Conservation (phyloP, 306 rosid genomes). For the Gastrolobium villosum region DNA sequence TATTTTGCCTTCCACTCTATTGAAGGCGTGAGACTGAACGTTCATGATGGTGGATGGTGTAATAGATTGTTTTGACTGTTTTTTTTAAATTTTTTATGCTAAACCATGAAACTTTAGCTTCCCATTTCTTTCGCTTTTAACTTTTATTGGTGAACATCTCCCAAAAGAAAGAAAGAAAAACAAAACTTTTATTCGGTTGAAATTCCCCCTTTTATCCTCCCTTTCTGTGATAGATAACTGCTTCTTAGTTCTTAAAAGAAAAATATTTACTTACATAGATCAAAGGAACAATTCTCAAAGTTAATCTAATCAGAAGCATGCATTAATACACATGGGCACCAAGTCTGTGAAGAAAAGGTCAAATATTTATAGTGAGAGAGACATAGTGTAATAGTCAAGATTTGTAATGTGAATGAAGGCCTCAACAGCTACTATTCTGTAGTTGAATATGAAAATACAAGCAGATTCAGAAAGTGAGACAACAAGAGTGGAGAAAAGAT, state of each 20-base stretch:
- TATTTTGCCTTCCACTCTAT: conserved; percentile 40
- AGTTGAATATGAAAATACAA: conserved; percentile 32
- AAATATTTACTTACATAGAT: not conserved
- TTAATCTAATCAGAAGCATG: conserved; percentile 16
- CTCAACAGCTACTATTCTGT: conserved; percentile 18
- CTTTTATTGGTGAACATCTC: not conserved
- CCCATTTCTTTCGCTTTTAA: conserved; percentile 23
- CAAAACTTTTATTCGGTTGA: not conserved
- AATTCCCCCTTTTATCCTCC: not conserved
- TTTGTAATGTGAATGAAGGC: conserved; percentile 22
- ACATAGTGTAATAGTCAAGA: conserved; percentile 5
- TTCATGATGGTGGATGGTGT: conserved; percentile 39
- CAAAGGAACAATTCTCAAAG: conserved; percentile 10
- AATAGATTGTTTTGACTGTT: conserved; percentile 2
- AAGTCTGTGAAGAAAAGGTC: conserved; percentile 21
- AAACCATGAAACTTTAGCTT: not conserved
- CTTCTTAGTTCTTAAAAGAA: not conserved
- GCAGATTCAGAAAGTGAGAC: not conserved
- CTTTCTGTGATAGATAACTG: not conserved
- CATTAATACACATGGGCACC: not conserved
- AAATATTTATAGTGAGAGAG: conserved; percentile 22
- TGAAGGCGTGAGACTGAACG: conserved; percentile 30
- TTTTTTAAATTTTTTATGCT: not conserved
- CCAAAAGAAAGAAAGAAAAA: not conserved
- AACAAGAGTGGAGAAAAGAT: not conserved